Base-by-base conservation (phyloP, 495 filamentous ascomycete genomes). In the Hyaloscypha hepaticicola region DNA sequence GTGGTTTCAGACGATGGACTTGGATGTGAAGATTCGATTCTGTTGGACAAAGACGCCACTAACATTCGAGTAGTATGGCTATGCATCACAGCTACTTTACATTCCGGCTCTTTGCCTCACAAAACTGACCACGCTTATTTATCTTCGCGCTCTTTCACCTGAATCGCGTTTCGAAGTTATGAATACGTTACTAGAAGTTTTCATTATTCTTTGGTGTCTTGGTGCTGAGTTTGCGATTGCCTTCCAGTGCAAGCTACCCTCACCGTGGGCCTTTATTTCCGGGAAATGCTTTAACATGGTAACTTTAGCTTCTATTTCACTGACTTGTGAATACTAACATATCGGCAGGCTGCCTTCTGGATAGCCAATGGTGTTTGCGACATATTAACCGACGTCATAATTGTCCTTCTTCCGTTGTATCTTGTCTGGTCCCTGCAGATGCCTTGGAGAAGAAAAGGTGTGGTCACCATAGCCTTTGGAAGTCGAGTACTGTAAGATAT, bases 171-270 rank as follows among this genome's bases (percentile, higher is more conserved):
- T 16, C 28, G 26, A 19, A 56, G 31, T 9, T 5, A 31, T 31
- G 53, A 56, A 56, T 29, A 56, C 53, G 14, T 29, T 31, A 7
- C 21, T 56, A n/a, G 53, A 29, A 56, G 31, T 56, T 7, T 56
- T 56, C 53, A 56, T 56, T 19, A 9, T 70, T 19, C 55, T 67
- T 5, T 72, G 71, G 71, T 61, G 59, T 21, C 7, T 70, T 7
- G 28, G 34, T 12, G 62, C 73, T 5, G 38, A 69, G 5, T 49
- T 72, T 29, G 60, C 66, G 53, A 56, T 56, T 29, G 53, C 26
- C 26, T 56, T 56, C 14, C 53, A 56, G 31, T 56, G 53, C 53
- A 24, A 31, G 14, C 53, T 56, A 56, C 53, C 53, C 16, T 56
- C 53, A 31, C 53, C 53, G 4, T 56, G 53, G 53, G 53, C 25